These are phyloP conservation scores for Macadamia tetraphylla DNA, from an alignment of 164 flowering plant genomes.

Conservation along the genomic window DNA sequence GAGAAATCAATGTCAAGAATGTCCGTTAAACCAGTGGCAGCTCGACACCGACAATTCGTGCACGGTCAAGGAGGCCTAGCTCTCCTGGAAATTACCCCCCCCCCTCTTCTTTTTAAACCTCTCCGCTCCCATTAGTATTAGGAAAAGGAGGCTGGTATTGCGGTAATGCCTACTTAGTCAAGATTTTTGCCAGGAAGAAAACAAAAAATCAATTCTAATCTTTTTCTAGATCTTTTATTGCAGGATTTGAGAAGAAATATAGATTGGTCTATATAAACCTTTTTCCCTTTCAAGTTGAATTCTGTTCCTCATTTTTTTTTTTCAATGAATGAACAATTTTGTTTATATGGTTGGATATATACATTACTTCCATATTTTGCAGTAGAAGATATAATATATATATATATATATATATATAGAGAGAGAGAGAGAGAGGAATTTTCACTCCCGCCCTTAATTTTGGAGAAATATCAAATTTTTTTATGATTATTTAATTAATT, in stretches of 20 bases:
- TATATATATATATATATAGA: no score
- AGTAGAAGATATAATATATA: no score
- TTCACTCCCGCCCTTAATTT: no score
- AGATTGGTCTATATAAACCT: no score
- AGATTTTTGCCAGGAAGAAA: constrained; percentile 37
- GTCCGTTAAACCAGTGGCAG: constrained; percentile 25
- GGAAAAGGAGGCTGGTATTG: constrained; percentile 25
- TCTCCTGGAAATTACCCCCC: constrained; percentile 31
- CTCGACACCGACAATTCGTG: constrained; percentile 39
- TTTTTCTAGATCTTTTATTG: neutral
- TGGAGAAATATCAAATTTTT: no score
- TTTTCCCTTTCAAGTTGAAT: neutral
- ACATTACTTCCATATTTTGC: no score
- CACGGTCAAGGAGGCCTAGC: constrained; percentile 34
- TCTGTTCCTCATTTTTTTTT: neutral
- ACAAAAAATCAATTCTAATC: constrained; percentile 1
- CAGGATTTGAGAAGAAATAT: neutral
- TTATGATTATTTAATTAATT: no score
- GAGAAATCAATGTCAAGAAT: constrained; percentile 22
- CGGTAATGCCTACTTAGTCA: constrained; percentile 48
- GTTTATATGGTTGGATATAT: no score
- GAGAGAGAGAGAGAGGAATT: no score
- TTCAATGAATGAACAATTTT: neutral
- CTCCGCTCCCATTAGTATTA: constrained; percentile 34
- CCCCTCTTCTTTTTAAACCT: constrained; percentile 15